phyloP scores from a whole-genome alignment of 2,329 filamentous ascomycete genomes.

The Botrytis porri region DNA sequence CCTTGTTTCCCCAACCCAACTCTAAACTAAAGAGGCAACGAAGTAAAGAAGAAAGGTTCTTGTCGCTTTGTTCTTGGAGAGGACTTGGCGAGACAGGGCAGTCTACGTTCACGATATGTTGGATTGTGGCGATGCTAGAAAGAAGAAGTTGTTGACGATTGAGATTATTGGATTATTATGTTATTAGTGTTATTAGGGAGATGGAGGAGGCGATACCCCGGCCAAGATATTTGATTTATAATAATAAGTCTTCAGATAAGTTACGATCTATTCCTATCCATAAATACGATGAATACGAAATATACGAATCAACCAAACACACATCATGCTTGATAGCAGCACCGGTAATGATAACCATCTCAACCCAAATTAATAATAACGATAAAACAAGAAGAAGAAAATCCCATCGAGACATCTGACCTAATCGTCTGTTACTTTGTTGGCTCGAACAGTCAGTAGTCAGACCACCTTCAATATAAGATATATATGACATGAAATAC shows the following conservation, averaged over 20 bases:
- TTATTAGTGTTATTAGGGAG: background rate
- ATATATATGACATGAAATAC: background rate
- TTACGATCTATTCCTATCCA: background rate
- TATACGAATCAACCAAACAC: background rate
- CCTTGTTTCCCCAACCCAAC: slow-evolving; percentile 13
- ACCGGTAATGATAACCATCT: no score
- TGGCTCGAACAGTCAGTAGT: background rate
- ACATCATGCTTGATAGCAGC: background rate
- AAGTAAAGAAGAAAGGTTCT: background rate
- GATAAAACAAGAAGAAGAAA: background rate
- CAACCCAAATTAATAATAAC: background rate
- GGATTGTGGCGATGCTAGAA: background rate
- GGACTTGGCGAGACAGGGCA: background rate
- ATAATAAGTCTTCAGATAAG: background rate
- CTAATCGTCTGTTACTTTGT: background rate
- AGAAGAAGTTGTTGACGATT: background rate
- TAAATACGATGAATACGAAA: background rate
- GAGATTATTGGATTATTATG: no score
- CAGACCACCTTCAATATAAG: background rate
- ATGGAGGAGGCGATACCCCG: background rate
- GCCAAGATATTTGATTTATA: background rate
- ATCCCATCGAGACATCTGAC: background rate
- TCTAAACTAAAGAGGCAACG: background rate
- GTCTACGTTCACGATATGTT: background rate
- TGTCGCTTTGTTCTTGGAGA: background rate